These are phyloP conservation scores for Dryas octopetala DNA, from an alignment of 306 rosid species.

Conservation along the genomic window DNA sequence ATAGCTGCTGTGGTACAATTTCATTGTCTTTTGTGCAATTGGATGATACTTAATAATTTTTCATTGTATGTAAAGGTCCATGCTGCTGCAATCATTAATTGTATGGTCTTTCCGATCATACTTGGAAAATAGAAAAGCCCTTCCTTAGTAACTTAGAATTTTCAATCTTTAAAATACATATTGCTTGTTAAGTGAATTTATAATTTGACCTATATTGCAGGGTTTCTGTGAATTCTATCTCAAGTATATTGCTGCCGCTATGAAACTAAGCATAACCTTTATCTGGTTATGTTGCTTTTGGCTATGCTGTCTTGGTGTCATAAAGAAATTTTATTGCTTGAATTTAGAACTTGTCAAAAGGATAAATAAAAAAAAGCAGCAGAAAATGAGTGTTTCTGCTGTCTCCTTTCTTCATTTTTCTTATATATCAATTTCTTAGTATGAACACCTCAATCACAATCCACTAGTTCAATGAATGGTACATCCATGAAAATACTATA, in stretches of 20 bases:
- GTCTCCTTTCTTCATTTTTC: too few relatives aligned
- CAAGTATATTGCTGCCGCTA: background rate
- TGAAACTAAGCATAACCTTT: background rate
- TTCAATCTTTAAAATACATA: background rate
- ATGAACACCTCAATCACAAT: too few relatives aligned
- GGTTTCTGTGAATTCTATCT: background rate
- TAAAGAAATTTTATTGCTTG: background rate
- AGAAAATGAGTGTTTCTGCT: too few relatives aligned
- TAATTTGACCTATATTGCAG: background rate
- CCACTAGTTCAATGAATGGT: too few relatives aligned
- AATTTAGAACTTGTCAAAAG: too few relatives aligned
- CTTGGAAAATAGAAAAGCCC: background rate
- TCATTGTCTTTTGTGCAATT: background rate
- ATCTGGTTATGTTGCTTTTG: background rate
- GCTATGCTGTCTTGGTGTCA: too few relatives aligned
- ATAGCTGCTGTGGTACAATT: background rate
- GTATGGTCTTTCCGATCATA: background rate
- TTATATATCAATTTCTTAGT: too few relatives aligned
- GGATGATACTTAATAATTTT: background rate
- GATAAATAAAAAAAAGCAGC: too few relatives aligned
- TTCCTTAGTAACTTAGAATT: background rate
- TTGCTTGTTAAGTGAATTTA: too few relatives aligned
- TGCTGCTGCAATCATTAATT: too few relatives aligned
- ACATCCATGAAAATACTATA: too few relatives aligned
- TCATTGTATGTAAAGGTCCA: background rate